A percentile compares a stretch with the other conserved stretches of the same genome.
Conservation (phyloP, 345 rosid genomes). For the Populus ilicifolia region DNA sequence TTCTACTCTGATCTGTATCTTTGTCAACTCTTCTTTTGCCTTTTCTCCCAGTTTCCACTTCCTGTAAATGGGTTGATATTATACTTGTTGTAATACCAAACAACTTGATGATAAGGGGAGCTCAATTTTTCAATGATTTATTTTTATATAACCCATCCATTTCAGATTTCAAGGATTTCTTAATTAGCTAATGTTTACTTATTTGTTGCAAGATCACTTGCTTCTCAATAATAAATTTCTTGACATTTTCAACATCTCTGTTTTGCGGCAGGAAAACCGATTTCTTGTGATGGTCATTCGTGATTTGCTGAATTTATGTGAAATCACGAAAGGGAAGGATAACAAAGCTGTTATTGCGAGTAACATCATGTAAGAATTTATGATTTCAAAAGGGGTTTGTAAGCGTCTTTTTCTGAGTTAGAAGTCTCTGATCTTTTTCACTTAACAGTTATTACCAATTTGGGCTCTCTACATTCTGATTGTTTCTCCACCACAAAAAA, state of each 20-base stretch:
- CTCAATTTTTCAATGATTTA: background rate
- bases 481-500: background rate
- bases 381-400: background rate
- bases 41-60: background rate
- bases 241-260: conserved; percentile 6
- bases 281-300: conserved; percentile 98
- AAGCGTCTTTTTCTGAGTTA: background rate
- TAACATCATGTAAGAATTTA: conserved; percentile 81
- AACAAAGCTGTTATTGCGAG: conserved; percentile 99
- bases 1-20: background rate
- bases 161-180: background rate
- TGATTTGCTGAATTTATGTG: conserved; percentile 91
- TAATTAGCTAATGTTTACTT: background rate
- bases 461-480: background rate
- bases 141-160: background rate
- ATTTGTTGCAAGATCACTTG: background rate
- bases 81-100: background rate
- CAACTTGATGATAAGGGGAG: background rate
- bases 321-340: conserved; percentile 95
- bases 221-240: background rate
- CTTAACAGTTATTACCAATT: background rate
- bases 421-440: background rate
- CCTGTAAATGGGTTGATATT: background rate
- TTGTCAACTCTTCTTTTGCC: background rate
- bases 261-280: conserved; percentile 78